These are phyloP conservation scores for Pestalotiopsis fici DNA, from an alignment of 2,329 filamentous ascomycete species.

Conservation along the genomic window DNA sequence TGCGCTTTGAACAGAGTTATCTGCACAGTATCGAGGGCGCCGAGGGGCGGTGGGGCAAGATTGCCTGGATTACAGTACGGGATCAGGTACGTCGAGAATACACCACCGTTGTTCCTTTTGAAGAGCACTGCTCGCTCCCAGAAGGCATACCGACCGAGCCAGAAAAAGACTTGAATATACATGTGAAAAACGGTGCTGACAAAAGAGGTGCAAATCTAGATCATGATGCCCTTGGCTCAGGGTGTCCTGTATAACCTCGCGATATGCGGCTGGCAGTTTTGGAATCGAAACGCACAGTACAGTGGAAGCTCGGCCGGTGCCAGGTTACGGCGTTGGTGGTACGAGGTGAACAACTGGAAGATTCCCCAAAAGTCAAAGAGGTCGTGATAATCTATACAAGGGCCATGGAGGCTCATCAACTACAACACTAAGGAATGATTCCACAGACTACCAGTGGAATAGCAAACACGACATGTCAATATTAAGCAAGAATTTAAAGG, in stretches of 20 bases:
- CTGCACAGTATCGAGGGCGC: conserved; percentile 83
- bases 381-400: too few relatives aligned
- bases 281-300: conserved; percentile 79
- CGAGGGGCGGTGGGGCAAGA: conserved; percentile 70
- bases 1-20: conserved; percentile 98
- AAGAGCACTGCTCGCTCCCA: too few relatives aligned
- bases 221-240: conserved; percentile 84
- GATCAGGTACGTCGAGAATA: conserved; percentile 69
- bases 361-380: conserved; percentile 48
- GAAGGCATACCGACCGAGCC: too few relatives aligned
- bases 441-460: too few relatives aligned
- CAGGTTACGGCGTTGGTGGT: conserved; percentile 88
- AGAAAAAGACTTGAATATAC: too few relatives aligned
- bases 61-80: conserved; percentile 80
- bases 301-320: conserved; percentile 78
- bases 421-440: too few relatives aligned
- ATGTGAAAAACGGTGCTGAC: background rate
- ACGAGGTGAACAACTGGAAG: conserved; percentile 87
- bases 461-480: too few relatives aligned
- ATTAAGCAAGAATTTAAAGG: too few relatives aligned
- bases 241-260: conserved; percentile 87
- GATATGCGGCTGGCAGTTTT: conserved; percentile 85
- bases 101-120: background rate
- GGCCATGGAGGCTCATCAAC: too few relatives aligned
- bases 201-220: conserved; percentile 41